Evolutionary conservation across 106 monocot genomes (phyloP).

Genomic region (Phalaenopsis aphrodite): DNA sequence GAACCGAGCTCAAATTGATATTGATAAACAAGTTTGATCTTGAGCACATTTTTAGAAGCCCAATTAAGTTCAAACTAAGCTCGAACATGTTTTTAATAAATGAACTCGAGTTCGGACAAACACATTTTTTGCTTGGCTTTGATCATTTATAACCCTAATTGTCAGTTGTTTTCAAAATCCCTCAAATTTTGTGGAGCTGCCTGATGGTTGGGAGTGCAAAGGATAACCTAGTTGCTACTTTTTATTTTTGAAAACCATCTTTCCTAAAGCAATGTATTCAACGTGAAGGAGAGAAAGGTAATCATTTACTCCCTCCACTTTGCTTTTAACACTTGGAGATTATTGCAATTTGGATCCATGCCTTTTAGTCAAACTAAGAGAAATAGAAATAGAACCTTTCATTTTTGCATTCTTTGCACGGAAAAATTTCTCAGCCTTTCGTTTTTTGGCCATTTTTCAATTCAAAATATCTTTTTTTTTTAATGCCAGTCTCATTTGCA

Average conservation of each 20-base stretch:
- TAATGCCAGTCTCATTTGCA: no score
- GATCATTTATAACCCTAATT: no score
- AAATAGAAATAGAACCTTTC: not conserved
- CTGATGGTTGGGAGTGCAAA: no score
- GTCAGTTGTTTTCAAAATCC: not conserved
- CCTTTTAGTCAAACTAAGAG: not conserved
- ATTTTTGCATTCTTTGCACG: not conserved
- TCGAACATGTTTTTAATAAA: no score
- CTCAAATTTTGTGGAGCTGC: not conserved
- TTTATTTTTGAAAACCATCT: not conserved
- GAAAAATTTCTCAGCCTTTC: not conserved
- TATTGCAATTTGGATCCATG: not conserved
- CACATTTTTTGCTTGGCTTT: no score
- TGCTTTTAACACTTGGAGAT: not conserved
- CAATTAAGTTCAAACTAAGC: no score
- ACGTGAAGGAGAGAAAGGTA: not conserved
- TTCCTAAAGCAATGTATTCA: not conserved
- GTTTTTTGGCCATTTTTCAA: not conserved
- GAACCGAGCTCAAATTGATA: no score
- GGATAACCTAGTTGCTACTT: not conserved
- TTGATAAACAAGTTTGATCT: no score
- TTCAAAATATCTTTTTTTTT: not conserved
- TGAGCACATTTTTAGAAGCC: no score
- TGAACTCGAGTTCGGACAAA: no score
- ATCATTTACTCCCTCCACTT: not conserved